Conservation (phyloP, 306 rosid genomes). For the Casuarina glauca region DNA sequence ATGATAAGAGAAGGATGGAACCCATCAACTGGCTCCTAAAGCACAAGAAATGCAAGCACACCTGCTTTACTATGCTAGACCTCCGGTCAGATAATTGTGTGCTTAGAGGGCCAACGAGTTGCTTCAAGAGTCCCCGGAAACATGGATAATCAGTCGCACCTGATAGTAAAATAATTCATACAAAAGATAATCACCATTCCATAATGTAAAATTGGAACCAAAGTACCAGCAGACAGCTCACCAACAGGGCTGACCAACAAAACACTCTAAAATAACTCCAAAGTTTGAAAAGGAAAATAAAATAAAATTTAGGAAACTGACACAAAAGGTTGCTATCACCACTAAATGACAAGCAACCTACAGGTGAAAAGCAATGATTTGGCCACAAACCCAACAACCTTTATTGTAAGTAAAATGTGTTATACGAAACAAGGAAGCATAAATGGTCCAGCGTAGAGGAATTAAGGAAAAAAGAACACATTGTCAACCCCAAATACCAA, state of each 20-base stretch:
- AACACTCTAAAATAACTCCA: no score
- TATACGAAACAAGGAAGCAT: no score
- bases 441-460: neutral
- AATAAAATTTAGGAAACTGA: no score
- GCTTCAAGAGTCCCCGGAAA: slow-evolving; percentile 88
- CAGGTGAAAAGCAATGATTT: no score
- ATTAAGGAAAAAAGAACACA: neutral
- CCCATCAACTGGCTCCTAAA: slow-evolving; percentile 17
- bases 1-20: slow-evolving; percentile 16
- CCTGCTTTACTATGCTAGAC: slow-evolving; percentile 99
- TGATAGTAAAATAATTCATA: slow-evolving; percentile 33
- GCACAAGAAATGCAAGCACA: slow-evolving; percentile 25
- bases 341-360: no score
- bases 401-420: no score
- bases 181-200: neutral
- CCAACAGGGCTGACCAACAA: no score
- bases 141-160: slow-evolving; percentile 93
- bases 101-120: slow-evolving; percentile 89
- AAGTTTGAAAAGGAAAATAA: no score
- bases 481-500: neutral
- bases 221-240: no score
- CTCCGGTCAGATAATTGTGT: slow-evolving; percentile 92
- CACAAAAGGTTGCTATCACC: no score
- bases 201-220: no score
- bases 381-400: no score